phyloP scores from a whole-genome alignment of 495 filamentous ascomycete species.

The Immersiella caudata region DNA sequence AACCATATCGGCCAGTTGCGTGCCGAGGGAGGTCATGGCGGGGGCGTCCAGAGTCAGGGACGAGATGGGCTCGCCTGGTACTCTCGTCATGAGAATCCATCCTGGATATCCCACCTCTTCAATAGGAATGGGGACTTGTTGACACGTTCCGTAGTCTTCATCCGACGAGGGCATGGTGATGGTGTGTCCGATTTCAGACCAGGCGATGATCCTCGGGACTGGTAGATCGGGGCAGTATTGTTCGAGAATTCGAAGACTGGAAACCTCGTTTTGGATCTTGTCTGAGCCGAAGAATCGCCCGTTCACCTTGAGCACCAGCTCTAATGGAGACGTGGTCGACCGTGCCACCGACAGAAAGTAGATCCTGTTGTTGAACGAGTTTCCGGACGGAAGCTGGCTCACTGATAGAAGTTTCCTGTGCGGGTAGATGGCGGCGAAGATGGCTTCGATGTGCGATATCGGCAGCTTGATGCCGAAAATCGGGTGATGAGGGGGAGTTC shows the following conservation, averaged over 20 bases:
- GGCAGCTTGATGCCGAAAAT: conserved; percentile 16
- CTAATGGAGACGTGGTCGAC: background rate
- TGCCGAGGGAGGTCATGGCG: conserved; percentile 1
- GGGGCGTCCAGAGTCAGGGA: background rate
- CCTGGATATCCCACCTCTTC: background rate
- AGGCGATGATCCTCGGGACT: conserved; percentile 3
- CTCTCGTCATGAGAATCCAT: conserved; percentile 17
- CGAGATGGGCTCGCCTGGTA: conserved; percentile 3
- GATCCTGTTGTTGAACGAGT: conserved; percentile 22
- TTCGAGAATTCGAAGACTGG: conserved; percentile 6
- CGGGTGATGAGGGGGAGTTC: conserved; percentile 13
- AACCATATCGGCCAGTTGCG: conserved; percentile 9
- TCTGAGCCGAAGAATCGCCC: conserved; percentile 14
- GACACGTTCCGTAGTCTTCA: background rate
- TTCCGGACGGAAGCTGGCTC: background rate
- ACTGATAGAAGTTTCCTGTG: background rate
- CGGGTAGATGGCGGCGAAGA: background rate
- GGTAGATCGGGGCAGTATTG: conserved; percentile 16
- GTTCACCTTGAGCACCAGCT: conserved; percentile 17
- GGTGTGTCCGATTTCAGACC: conserved; percentile 13
- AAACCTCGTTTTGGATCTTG: conserved; percentile 20
- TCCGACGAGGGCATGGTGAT: background rate
- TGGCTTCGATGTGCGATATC: background rate
- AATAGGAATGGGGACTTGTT: background rate
- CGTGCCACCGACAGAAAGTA: conserved; percentile 4